Evolutionary conservation across 2,329 filamentous ascomycete genomes (phyloP).

Genomic region (Botrytis aclada): DNA sequence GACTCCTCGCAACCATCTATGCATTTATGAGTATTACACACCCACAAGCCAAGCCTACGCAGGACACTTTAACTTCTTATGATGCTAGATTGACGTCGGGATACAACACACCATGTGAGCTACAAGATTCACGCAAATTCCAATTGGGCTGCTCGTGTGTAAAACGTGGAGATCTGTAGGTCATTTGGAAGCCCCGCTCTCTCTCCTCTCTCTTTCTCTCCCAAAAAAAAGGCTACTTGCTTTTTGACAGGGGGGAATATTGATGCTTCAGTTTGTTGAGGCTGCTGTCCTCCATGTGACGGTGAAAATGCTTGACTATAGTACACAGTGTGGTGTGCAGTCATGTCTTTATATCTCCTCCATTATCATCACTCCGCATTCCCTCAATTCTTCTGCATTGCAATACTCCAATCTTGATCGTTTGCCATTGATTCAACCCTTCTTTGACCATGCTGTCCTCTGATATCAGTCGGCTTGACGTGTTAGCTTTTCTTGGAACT

Average conservation of each 20-base stretch:
- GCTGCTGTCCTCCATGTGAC: background rate
- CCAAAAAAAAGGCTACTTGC: background rate
- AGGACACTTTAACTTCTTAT: background rate
- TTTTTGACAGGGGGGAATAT: background rate
- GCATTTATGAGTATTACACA: background rate
- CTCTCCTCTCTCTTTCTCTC: no score
- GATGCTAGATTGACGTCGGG: constrained; percentile 1
- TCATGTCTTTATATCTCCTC: constrained; percentile 1
- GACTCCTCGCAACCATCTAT: background rate
- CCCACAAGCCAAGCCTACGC: background rate
- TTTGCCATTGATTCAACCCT: background rate
- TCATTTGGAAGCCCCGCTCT: background rate
- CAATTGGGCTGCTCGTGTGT: background rate
- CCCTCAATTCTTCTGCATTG: constrained; percentile 1
- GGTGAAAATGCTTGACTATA: background rate
- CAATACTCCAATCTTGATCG: background rate
- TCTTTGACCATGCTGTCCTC: constrained; percentile 3
- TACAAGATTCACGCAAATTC: background rate
- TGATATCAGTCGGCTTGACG: background rate
- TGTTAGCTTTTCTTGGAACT: constrained; percentile 3
- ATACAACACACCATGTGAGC: background rate
- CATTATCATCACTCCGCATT: background rate
- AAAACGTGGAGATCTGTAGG: constrained; percentile 7
- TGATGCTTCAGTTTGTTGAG: constrained; percentile 1
- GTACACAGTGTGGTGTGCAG: background rate